phyloP scores from a whole-genome alignment of 106 monocot species.

The Phalaenopsis equestris region DNA sequence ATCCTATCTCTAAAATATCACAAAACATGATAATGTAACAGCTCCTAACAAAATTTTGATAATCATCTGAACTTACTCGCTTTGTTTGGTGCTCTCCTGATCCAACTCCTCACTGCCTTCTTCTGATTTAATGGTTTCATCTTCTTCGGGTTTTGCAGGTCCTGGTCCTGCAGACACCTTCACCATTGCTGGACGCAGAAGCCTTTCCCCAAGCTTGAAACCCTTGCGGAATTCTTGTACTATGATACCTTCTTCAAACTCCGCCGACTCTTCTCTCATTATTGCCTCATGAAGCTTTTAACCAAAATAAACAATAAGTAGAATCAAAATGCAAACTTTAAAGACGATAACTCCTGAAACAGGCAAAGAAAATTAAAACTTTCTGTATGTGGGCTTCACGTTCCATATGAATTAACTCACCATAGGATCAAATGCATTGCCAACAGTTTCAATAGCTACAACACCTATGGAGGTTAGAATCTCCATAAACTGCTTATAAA shows the following conservation, averaged over 20 bases:
- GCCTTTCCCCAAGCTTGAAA: conserved; percentile 79
- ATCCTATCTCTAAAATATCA: neutral
- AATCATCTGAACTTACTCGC: neutral
- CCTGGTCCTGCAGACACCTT: conserved; percentile 93
- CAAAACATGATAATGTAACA: neutral
- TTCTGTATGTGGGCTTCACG: neutral
- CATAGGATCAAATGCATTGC: conserved; percentile 75
- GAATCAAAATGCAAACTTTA: neutral
- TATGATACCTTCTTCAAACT: conserved; percentile 74
- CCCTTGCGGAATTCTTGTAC: conserved; percentile 82
- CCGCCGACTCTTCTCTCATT: conserved; percentile 70
- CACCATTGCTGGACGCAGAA: conserved; percentile 80
- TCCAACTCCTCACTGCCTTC: conserved; percentile 18
- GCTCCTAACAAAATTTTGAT: neutral
- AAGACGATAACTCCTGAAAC: neutral
- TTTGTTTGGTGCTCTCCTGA: conserved; percentile 15
- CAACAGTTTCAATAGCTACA: conserved; percentile 68
- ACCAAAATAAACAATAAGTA: neutral
- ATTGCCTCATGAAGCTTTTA: conserved; percentile 88
- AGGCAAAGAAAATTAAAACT: neutral
- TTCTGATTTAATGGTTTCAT: neutral
- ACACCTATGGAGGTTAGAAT: conserved; percentile 60
- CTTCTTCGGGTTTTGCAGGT: conserved; percentile 43
- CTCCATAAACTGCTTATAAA: conserved; percentile 81
- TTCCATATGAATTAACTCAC: conserved; percentile 28